A percentile compares a stretch with the other conserved stretches of the same genome.
These are phyloP conservation scores for Podila minutissima DNA, from an alignment of 192 early-diverging fungal genomes.

Conservation along the genomic window DNA sequence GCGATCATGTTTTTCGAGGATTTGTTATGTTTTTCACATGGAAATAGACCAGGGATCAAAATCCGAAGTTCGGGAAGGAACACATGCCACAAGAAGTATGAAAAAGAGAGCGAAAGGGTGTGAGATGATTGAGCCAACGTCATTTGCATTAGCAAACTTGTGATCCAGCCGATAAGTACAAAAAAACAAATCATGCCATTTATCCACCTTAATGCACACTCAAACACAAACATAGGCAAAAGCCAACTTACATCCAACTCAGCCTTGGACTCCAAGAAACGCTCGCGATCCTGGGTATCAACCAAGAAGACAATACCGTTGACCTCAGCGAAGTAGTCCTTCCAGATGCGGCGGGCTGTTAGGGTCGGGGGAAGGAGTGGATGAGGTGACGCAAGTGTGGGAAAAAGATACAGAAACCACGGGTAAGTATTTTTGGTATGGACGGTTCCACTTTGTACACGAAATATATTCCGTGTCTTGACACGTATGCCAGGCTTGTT, in stretches of 20 bases:
- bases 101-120: background rate
- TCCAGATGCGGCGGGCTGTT: slow-evolving; percentile 95
- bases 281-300: slow-evolving; percentile 85
- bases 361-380: background rate
- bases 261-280: slow-evolving; percentile 91
- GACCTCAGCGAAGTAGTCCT: slow-evolving; percentile 99
- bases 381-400: slow-evolving; percentile 6
- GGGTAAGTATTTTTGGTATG: background rate
- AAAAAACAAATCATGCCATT: no score
- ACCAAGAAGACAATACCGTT: slow-evolving; percentile 98
- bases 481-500: no score
- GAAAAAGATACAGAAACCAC: background rate
- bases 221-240: background rate
- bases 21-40: slow-evolving; percentile 2
- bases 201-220: background rate
- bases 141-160: no score
- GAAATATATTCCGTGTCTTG: no score
- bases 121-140: background rate
- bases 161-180: no score
- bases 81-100: background rate
- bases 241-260: slow-evolving; percentile 85
- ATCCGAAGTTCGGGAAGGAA: background rate
- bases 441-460: no score
- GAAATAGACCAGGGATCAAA: background rate
- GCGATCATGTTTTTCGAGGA: background rate